A percentile compares a stretch with the other conserved stretches of the same genome.
phyloP scores from a whole-genome alignment of 768 basidiomycete genomes.

The Russula griseocarnosa region DNA sequence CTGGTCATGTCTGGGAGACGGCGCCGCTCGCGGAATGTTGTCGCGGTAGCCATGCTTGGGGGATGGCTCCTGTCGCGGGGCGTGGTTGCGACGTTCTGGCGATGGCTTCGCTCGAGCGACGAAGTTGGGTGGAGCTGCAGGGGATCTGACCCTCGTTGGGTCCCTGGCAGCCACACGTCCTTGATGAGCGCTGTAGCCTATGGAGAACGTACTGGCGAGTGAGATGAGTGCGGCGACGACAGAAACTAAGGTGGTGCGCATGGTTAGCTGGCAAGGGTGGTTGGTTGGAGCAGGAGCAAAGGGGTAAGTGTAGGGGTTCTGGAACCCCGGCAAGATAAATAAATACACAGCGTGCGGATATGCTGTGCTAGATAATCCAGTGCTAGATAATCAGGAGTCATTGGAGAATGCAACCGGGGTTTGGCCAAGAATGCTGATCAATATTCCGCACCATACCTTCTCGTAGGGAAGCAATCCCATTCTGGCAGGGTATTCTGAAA shows the following conservation, averaged over 20 bases:
- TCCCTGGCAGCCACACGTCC: not conserved
- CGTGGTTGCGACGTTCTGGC: not conserved
- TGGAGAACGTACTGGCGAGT: not conserved
- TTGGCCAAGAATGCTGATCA: not conserved
- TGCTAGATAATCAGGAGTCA: constrained; percentile 1
- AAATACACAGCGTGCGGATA: not conserved
- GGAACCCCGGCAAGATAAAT: not conserved
- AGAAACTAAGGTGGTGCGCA: not conserved
- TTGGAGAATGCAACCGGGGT: not conserved
- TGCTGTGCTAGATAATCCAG: not conserved
- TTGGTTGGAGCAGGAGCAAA: not conserved
- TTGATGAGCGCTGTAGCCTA: not conserved
- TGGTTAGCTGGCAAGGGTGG: not conserved
- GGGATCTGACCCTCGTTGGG: not conserved
- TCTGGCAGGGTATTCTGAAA: no score
- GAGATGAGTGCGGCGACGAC: constrained; percentile 9
- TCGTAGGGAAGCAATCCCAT: no score
- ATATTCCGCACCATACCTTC: no score
- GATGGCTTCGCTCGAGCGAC: not conserved
- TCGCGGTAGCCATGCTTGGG: not conserved
- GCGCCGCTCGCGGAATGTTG: not conserved
- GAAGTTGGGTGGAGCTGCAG: not conserved
- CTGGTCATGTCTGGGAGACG: not conserved
- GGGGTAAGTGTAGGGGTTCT: not conserved
- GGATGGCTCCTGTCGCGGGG: not conserved